Evolutionary conservation across 257 asterid species (phyloP).

Genomic region (Schizonepeta tenuifolia): DNA sequence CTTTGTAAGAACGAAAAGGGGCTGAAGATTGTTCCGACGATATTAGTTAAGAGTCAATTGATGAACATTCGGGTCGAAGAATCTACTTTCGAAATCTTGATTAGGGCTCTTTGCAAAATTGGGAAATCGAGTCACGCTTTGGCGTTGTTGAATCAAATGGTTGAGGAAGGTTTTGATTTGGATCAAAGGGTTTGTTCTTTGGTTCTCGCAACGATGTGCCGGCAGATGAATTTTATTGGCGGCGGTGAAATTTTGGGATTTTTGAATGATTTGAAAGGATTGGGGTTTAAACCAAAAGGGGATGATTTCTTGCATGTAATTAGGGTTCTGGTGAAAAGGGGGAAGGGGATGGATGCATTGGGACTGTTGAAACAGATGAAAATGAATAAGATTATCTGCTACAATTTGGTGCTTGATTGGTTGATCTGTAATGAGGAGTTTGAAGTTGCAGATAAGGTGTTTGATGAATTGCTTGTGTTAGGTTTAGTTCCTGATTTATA

Average conservation of each 20-base stretch:
- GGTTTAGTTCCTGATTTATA: conserved; percentile 65
- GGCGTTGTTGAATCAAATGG: conserved; percentile 55
- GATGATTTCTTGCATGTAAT: conserved; percentile 59
- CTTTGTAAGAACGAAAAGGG: conserved; percentile 52
- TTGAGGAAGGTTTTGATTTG: conserved; percentile 50
- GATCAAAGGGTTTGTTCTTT: conserved; percentile 58
- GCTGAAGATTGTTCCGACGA: conserved; percentile 49
- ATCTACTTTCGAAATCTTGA: conserved; percentile 58
- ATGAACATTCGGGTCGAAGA: conserved; percentile 65
- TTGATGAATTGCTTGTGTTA: conserved; percentile 77
- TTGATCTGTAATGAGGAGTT: conserved; percentile 48
- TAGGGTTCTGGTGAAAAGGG: conserved; percentile 47
- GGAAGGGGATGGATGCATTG: conserved; percentile 47
- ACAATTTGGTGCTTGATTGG: conserved; percentile 63
- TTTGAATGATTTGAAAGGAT: conserved; percentile 47
- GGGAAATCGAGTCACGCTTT: conserved; percentile 51
- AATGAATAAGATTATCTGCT: conserved; percentile 41
- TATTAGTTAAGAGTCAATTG: conserved; percentile 47
- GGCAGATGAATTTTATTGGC: conserved; percentile 24
- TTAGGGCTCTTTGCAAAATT: conserved; percentile 63
- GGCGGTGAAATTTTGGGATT: conserved; percentile 45
- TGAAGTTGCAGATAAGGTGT: conserved; percentile 58
- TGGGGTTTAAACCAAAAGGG: conserved; percentile 54
- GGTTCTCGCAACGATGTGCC: conserved; percentile 55
- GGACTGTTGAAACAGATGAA: conserved; percentile 59